Evolutionary conservation across 768 basidiomycete species (phyloP).

Genomic region (Botryobasidium botryosum): DNA sequence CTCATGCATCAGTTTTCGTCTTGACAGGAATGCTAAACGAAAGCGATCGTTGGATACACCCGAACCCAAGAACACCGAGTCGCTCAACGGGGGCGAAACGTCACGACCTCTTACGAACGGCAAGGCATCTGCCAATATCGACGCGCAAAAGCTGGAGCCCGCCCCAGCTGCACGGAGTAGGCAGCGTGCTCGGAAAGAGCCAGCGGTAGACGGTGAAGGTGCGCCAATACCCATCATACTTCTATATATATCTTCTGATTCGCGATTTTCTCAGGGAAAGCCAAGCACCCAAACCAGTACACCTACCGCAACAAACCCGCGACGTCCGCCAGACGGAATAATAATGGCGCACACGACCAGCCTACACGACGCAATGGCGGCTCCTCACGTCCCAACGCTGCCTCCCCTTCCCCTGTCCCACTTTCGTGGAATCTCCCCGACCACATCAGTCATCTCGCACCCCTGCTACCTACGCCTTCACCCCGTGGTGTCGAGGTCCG

Average conservation of each 20-base stretch:
- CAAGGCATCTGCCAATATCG: not conserved
- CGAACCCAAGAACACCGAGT: conserved; percentile 5
- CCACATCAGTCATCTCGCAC: conserved; percentile 11
- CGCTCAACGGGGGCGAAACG: conserved; percentile 1
- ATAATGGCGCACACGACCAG: not conserved
- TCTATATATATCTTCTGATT: no score
- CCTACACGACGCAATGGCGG: not conserved
- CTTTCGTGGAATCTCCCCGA: conserved; percentile 10
- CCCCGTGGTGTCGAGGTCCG: conserved; percentile 9
- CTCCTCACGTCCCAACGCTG: conserved; percentile 1
- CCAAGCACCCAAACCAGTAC: conserved; percentile 12
- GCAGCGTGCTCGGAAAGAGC: conserved; percentile 4
- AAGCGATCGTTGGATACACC: conserved; percentile 11
- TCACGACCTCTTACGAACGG: not conserved
- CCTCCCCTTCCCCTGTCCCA: conserved; percentile 8
- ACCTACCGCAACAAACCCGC: conserved; percentile 8
- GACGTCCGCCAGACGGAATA: not conserved
- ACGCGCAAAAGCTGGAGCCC: no score
- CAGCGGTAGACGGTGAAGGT: conserved; percentile 9
- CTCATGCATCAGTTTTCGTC: not conserved
- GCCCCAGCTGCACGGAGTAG: not conserved
- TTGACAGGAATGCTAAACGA: not conserved
- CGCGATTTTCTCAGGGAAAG: conserved; percentile 2
- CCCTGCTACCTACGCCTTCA: conserved; percentile 7
- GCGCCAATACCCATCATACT: not conserved